Evolutionary conservation across 768 basidiomycete species (phyloP).

Genomic region (Pholiota conissans): DNA sequence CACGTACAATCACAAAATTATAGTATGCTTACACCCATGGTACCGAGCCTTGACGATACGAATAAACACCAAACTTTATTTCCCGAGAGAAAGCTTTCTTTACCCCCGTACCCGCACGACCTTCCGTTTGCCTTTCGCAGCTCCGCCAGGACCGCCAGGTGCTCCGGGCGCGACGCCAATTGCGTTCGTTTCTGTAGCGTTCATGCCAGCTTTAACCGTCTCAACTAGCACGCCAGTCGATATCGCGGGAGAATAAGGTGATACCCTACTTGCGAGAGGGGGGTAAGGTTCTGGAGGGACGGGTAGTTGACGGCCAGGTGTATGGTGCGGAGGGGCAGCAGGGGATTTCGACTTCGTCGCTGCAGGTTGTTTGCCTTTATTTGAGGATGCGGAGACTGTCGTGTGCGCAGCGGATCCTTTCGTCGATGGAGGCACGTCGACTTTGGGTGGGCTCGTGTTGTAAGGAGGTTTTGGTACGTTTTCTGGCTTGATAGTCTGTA

Average conservation of each 20-base stretch:
- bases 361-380: constrained; percentile 55
- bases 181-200: constrained; percentile 48
- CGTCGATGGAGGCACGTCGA: constrained; percentile 12
- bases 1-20: too few relatives aligned
- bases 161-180: constrained; percentile 33
- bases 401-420: constrained; percentile 17
- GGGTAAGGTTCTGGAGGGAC: constrained; percentile 78
- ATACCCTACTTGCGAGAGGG: constrained; percentile 69
- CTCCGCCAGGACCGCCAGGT: constrained; percentile 22
- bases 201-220: constrained; percentile 85
- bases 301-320: constrained; percentile 52
- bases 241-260: constrained; percentile 78
- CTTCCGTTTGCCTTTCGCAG: constrained; percentile 77
- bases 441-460: constrained; percentile 23
- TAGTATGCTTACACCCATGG: too few relatives aligned
- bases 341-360: constrained; percentile 45
- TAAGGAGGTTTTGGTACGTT: constrained; percentile 67
- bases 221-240: constrained; percentile 79
- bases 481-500: constrained; percentile 74
- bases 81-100: constrained; percentile 4
- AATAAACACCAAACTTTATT: too few relatives aligned
- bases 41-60: too few relatives aligned
- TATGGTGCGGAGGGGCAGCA: constrained; percentile 12
- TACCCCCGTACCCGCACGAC: constrained; percentile 73
- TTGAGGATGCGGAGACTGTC: constrained; percentile 24